Evolutionary conservation across 305 asterid species (phyloP).

Genomic region (Plantago rigida): DNA sequence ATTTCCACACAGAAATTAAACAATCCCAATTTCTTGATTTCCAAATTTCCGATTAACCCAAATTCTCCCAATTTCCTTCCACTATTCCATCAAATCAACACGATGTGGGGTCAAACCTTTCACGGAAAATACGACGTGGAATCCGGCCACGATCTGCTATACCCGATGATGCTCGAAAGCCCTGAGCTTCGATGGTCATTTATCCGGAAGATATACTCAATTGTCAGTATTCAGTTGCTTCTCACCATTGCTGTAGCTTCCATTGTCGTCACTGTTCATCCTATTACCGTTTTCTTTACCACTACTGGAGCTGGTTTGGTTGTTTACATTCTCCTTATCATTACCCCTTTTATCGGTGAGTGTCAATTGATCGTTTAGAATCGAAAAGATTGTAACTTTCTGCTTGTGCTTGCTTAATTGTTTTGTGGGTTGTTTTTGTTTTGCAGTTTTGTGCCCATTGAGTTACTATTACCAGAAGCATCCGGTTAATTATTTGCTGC

Average conservation of each 20-base stretch:
- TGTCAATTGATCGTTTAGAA: background rate
- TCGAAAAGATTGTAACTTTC: background rate
- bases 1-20: too few relatives aligned
- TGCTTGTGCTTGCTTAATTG: background rate
- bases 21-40: too few relatives aligned
- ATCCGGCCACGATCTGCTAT: slow-evolving; percentile 25
- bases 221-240: slow-evolving; percentile 42
- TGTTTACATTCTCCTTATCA: slow-evolving; percentile 33
- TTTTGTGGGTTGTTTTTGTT: background rate
- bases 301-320: slow-evolving; percentile 38
- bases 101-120: background rate
- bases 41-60: too few relatives aligned
- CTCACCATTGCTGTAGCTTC: slow-evolving; percentile 47
- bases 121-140: background rate
- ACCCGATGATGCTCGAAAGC: slow-evolving; percentile 50
- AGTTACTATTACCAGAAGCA: slow-evolving; percentile 77
- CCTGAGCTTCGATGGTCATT: slow-evolving; percentile 60
- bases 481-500: slow-evolving; percentile 78
- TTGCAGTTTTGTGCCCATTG: slow-evolving; percentile 80
- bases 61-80: too few relatives aligned
- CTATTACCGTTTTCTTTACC: slow-evolving; percentile 40
- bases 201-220: slow-evolving; percentile 55
- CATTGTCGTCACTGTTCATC: slow-evolving; percentile 38
- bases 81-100: background rate
- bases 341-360: slow-evolving; percentile 37